Evolutionary conservation across 2,329 filamentous ascomycete genomes (phyloP).

Genomic region (Pestalotiopsis fici): DNA sequence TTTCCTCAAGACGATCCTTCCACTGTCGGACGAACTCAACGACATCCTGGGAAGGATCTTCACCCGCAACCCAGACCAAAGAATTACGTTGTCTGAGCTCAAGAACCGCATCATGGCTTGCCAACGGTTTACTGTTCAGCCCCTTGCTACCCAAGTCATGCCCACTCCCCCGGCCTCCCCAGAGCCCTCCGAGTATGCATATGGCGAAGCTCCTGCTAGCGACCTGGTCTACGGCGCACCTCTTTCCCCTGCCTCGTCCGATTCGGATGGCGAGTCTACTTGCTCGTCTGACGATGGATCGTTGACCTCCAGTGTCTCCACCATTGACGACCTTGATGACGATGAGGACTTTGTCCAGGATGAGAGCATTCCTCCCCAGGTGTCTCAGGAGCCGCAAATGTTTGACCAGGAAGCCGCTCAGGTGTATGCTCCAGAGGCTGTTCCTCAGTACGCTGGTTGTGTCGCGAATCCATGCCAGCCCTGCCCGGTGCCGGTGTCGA

Average conservation of each 20-base stretch:
- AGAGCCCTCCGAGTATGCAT: slow-evolving; percentile 47
- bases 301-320: slow-evolving; percentile 54
- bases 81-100: slow-evolving; percentile 81
- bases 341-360: slow-evolving; percentile 49
- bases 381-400: slow-evolving; percentile 33
- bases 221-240: slow-evolving; percentile 45
- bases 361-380: slow-evolving; percentile 37
- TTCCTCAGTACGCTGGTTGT: slow-evolving; percentile 45
- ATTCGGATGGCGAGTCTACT: slow-evolving; percentile 41
- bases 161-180: slow-evolving; percentile 44
- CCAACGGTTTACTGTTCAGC: slow-evolving; percentile 66
- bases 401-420: slow-evolving; percentile 49
- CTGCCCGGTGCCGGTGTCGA: slow-evolving; percentile 27
- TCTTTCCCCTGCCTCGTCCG: slow-evolving; percentile 51
- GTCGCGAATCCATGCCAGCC: slow-evolving; percentile 37
- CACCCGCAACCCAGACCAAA: slow-evolving; percentile 77
- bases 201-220: slow-evolving; percentile 46
- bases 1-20: slow-evolving; percentile 91
- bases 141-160: slow-evolving; percentile 31
- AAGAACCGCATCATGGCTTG: slow-evolving; percentile 76
- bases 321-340: slow-evolving; percentile 51
- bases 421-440: slow-evolving; percentile 48
- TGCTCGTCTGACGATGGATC: slow-evolving; percentile 57
- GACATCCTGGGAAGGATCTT: slow-evolving; percentile 86
- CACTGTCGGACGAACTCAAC: slow-evolving; percentile 87